Conservation (phyloP, 345 rosid species). For the Toxicodendron radicans region DNA sequence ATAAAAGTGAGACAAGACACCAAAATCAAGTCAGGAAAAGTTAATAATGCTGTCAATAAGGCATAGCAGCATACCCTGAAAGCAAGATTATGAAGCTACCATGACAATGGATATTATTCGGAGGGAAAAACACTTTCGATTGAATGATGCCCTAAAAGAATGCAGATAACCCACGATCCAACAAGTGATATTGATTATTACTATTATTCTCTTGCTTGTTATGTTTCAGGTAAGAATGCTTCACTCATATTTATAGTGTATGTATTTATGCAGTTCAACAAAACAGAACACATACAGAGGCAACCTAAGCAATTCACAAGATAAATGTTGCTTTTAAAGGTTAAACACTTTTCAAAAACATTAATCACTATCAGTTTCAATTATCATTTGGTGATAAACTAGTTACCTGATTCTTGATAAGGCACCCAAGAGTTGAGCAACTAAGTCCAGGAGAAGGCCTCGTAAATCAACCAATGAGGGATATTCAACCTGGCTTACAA, state of each 20-base stretch:
- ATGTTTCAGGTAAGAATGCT: neutral
- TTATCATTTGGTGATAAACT: conserved; percentile 7
- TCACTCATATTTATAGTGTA: neutral
- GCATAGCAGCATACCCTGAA: conserved; percentile 4
- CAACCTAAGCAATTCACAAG: neutral
- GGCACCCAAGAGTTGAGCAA: conserved; percentile 97
- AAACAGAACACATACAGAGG: neutral
- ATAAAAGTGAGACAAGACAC: neutral
- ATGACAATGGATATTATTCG: neutral
- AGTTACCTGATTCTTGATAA: conserved; percentile 92
- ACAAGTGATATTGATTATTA: neutral
- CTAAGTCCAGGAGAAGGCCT: conserved; percentile 92
- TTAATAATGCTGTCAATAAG: neutral
- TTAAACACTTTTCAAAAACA: neutral
- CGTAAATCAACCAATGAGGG: conserved; percentile 98
- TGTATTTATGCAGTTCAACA: neutral
- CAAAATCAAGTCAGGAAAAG: neutral
- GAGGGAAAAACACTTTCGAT: neutral
- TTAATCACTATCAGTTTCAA: conserved; percentile 6
- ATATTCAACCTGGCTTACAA: conserved; percentile 97
- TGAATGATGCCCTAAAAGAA: neutral
- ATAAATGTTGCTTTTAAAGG: neutral
- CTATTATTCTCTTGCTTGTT: neutral
- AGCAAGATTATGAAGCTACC: neutral
- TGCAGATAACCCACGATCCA: neutral